Conservation (phyloP, 1,139 yeast genomes). For the Lodderomyces elongisporus region DNA sequence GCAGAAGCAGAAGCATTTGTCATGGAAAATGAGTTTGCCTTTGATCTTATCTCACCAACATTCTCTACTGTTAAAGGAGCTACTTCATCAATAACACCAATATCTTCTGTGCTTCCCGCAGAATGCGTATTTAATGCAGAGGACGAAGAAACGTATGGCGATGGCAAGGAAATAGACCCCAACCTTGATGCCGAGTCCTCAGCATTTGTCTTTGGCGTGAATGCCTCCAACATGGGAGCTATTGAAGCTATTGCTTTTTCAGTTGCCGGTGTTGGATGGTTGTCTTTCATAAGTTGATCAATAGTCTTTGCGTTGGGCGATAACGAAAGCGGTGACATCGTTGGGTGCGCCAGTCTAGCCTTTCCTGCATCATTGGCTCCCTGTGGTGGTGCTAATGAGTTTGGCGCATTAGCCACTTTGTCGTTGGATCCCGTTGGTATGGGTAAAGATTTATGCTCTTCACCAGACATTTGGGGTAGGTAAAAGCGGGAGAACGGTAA, state of each 20-base stretch:
- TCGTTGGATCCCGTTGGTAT: slow-evolving; percentile 8
- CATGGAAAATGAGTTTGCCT: slow-evolving; percentile 7
- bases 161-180: slow-evolving; percentile 19
- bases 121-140: neutral
- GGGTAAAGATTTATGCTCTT: slow-evolving; percentile 6
- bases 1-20: slow-evolving; percentile 6
- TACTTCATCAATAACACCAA: slow-evolving; percentile 2
- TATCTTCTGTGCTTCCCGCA: slow-evolving; percentile 10
- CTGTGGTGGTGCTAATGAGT: too few relatives aligned
- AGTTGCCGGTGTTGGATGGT: slow-evolving; percentile 27
- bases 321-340: slow-evolving; percentile 31
- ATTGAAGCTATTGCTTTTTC: slow-evolving; percentile 68
- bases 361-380: slow-evolving; percentile 5
- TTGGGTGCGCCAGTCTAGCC: slow-evolving; percentile 15
- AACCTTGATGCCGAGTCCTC: slow-evolving; percentile 36
- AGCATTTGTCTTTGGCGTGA: slow-evolving; percentile 66
- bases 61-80: slow-evolving; percentile 9
- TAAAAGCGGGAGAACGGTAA: neutral
- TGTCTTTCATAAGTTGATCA: slow-evolving; percentile 4
- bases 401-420: neutral
- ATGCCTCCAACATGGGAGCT: slow-evolving; percentile 70
- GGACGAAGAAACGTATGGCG: slow-evolving; percentile 7
- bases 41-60: slow-evolving; percentile 5
- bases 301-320: slow-evolving; percentile 10
- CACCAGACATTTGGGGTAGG: slow-evolving; percentile 4